Evolutionary conservation across 768 basidiomycete species (phyloP).

Genomic region (Astraeus odoratus): DNA sequence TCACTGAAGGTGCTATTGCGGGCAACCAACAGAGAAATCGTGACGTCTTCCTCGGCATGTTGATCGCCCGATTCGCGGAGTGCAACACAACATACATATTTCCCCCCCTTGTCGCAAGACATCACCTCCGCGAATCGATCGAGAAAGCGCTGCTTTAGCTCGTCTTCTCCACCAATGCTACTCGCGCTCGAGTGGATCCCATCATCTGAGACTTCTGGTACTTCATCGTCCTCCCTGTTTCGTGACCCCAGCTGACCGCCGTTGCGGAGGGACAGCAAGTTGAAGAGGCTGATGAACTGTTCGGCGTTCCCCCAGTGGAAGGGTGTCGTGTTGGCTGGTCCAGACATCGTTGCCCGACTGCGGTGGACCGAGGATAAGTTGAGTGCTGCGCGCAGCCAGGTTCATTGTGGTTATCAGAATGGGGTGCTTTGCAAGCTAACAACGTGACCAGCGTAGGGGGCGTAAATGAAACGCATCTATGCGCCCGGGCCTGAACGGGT

Average conservation of each 20-base stretch:
- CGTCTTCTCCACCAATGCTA: not conserved
- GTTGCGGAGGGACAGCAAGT: slow-evolving; percentile 1
- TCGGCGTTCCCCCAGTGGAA: not conserved
- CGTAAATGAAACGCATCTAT: no score
- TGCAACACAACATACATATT: not conserved
- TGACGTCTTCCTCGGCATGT: not conserved
- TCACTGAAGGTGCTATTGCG: not conserved
- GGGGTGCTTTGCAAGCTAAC: no score
- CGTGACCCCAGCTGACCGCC: not conserved
- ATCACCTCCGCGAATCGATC: not conserved
- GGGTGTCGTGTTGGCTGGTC: not conserved
- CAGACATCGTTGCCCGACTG: no score
- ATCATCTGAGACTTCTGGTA: slow-evolving; percentile 8
- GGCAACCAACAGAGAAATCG: not conserved
- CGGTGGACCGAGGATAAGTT: no score
- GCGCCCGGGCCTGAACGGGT: no score
- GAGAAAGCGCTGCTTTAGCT: not conserved
- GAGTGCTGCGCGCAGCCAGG: no score
- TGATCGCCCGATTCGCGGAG: not conserved
- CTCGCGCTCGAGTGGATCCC: not conserved
- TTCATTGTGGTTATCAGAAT: no score
- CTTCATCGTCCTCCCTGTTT: not conserved
- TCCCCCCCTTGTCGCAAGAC: not conserved
- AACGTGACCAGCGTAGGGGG: no score
- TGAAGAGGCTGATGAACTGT: slow-evolving; percentile 1